Conservation (phyloP, 345 rosid species). For the Boechera stricta region DNA sequence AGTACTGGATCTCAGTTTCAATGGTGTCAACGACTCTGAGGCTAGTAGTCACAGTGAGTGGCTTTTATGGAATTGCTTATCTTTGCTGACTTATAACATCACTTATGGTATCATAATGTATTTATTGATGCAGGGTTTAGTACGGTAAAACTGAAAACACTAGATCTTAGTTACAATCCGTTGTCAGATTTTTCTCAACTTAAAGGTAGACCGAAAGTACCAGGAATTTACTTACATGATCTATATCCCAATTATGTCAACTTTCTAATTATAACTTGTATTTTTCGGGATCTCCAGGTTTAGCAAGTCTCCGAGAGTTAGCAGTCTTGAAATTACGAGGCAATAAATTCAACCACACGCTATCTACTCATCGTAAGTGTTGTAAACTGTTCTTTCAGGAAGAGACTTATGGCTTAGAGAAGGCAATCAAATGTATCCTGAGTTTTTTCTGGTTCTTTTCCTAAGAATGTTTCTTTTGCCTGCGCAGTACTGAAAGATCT, state of each 20-base stretch:
- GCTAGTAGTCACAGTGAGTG: constrained; percentile 29
- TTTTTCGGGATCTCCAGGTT: constrained; percentile 11
- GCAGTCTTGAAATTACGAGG: constrained; percentile 20
- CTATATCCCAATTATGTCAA: constrained; percentile 2
- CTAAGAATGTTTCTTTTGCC: constrained; percentile 5
- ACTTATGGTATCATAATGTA: constrained; percentile 17
- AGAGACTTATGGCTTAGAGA: not conserved
- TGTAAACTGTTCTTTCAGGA: constrained; percentile 10
- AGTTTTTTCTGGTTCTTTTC: not conserved
- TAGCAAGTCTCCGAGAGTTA: constrained; percentile 28
- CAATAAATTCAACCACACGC: constrained; percentile 26
- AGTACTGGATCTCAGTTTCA: constrained; percentile 24
- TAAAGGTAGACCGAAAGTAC: constrained; percentile 13
- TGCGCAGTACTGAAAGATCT: constrained; percentile 25
- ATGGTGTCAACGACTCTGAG: constrained; percentile 18
- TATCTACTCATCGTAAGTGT: constrained; percentile 28
- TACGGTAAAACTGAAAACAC: constrained; percentile 26
- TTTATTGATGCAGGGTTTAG: constrained; percentile 23
- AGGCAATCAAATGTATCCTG: not conserved
- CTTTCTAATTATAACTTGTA: constrained; percentile 8
- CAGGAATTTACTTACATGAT: not conserved
- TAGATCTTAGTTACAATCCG: constrained; percentile 31
- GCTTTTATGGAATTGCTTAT: not conserved
- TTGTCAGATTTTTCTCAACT: constrained; percentile 26
- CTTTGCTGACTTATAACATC: constrained; percentile 9